phyloP scores from a whole-genome alignment of 2,329 filamentous ascomycete genomes.

The Verticillium isaacii region DNA sequence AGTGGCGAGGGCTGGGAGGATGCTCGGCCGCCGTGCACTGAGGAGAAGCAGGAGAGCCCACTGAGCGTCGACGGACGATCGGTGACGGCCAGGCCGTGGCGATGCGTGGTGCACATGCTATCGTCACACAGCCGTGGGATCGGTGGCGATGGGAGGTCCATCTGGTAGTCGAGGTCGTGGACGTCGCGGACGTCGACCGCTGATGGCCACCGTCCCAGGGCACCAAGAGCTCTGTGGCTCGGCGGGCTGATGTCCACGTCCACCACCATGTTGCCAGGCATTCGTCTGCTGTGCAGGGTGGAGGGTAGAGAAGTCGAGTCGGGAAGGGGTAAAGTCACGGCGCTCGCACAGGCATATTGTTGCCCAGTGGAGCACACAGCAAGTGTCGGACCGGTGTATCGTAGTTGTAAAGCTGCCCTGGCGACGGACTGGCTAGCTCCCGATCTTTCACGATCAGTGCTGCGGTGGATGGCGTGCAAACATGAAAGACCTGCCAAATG shows the following conservation, averaged over 20 bases:
- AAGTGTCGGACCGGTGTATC: neutral
- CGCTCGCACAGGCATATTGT: neutral
- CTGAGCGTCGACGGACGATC: neutral
- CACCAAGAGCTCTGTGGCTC: conserved; percentile 5
- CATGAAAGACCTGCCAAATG: neutral
- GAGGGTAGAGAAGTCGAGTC: neutral
- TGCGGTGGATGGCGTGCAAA: neutral
- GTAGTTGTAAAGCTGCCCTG: neutral
- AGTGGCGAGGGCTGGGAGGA: conserved; percentile 5
- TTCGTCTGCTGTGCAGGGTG: neutral
- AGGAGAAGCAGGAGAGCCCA: neutral
- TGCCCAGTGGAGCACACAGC: neutral
- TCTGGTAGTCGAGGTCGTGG: neutral
- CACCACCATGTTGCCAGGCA: neutral
- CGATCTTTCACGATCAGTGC: neutral
- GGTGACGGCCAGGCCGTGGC: neutral
- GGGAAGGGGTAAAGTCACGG: neutral
- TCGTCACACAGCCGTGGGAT: neutral
- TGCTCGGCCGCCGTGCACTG: neutral
- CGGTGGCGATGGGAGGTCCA: conserved; percentile 3
- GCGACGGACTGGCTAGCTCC: neutral
- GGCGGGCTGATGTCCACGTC: conserved; percentile 6
- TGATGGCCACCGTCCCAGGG: conserved; percentile 7
- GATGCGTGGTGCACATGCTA: neutral
- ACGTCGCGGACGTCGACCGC: neutral